phyloP scores from a whole-genome alignment of 768 basidiomycete genomes.

The Austroboletus eburneus region DNA sequence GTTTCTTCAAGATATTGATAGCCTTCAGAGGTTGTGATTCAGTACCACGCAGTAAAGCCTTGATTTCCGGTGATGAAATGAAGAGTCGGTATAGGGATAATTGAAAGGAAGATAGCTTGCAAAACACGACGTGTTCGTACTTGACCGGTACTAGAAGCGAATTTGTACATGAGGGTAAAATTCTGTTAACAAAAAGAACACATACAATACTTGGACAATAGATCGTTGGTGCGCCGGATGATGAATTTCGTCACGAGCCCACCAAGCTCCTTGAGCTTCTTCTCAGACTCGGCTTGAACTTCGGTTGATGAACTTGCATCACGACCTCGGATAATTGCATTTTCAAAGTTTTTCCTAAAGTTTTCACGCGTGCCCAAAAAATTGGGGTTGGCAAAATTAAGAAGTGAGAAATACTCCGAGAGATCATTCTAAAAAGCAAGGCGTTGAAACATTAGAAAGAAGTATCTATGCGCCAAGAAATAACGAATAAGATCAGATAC shows the following conservation, averaged over 20 bases:
- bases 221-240: slow-evolving; percentile 89
- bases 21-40: slow-evolving; percentile 95
- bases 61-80: slow-evolving; percentile 90
- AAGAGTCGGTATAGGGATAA: slow-evolving; percentile 83
- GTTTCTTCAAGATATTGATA: slow-evolving; percentile 90
- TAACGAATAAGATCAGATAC: slow-evolving; percentile 33
- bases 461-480: slow-evolving; percentile 4
- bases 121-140: slow-evolving; percentile 98
- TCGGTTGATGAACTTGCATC: slow-evolving; percentile 81
- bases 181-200: slow-evolving; percentile 14
- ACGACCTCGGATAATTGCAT: slow-evolving; percentile 83
- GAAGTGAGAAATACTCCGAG: slow-evolving; percentile 89
- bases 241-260: slow-evolving; percentile 89
- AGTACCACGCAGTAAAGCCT: slow-evolving; percentile 78
- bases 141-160: slow-evolving; percentile 83
- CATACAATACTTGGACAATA: slow-evolving; percentile 91
- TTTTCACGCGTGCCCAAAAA: slow-evolving; percentile 85
- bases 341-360: slow-evolving; percentile 94
- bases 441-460: neutral
- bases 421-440: slow-evolving; percentile 74
- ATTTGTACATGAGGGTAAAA: slow-evolving; percentile 5
- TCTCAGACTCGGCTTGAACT: slow-evolving; percentile 77
- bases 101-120: slow-evolving; percentile 79
- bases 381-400: slow-evolving; percentile 91
- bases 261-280: slow-evolving; percentile 88